These are phyloP conservation scores for Phoma sp. DNA, from an alignment of 2,329 filamentous ascomycete genomes.

Conservation along the genomic window DNA sequence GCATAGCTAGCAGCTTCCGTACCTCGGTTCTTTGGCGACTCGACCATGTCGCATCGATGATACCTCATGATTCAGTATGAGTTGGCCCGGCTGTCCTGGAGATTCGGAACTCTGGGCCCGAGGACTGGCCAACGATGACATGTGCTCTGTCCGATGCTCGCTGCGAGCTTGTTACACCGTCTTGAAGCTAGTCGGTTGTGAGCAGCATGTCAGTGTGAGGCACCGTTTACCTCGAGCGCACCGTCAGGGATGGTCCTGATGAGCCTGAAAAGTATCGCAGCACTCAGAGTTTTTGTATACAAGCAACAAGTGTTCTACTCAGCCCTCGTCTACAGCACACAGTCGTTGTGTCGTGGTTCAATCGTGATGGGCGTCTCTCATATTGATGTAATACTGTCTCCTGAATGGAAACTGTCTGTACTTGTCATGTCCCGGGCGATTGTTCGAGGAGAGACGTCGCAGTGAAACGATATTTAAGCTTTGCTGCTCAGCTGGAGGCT, in stretches of 20 bases:
- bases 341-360: too few relatives aligned
- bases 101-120: not conserved
- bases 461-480: not conserved
- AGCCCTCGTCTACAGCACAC: too few relatives aligned
- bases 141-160: not conserved
- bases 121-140: not conserved
- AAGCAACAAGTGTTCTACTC: too few relatives aligned
- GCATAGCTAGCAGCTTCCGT: not conserved
- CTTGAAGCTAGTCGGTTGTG: not conserved
- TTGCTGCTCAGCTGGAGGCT: not conserved
- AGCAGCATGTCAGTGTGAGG: not conserved
- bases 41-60: not conserved
- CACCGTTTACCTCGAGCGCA: too few relatives aligned
- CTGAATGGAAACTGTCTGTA: too few relatives aligned
- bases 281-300: too few relatives aligned
- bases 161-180: too few relatives aligned
- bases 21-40: slow-evolving; percentile 11
- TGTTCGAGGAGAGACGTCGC: not conserved
- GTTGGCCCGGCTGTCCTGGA: not conserved
- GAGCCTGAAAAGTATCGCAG: too few relatives aligned
- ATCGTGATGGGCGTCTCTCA: too few relatives aligned
- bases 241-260: too few relatives aligned
- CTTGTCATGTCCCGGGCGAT: not conserved
- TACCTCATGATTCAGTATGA: not conserved
- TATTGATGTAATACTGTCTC: too few relatives aligned